Evolutionary conservation across 2,329 filamentous ascomycete genomes (phyloP), one percentile per base, ranked within the genome.

Genomic region (Diplodia corticola): DNA sequence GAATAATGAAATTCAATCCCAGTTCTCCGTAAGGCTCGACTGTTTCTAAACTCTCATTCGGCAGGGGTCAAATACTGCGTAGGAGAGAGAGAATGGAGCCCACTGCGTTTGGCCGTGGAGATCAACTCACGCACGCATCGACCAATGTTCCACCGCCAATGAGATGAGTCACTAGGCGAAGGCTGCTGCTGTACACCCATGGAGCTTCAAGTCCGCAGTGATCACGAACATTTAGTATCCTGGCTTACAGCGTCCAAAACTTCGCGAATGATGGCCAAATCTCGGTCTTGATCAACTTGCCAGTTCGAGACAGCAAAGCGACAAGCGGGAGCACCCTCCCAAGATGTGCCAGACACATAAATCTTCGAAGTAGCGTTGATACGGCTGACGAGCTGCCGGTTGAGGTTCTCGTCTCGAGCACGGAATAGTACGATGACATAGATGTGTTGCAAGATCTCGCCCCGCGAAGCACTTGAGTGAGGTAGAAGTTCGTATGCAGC

Each of bases 241-340:
- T 61, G 49, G 12, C 70, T 61, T 13, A 79, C 70, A n/a, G 77
- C 73, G 26, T 81, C 79, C 71, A 96, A 76, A 3, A 93, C 88
- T 5, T 82, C 79, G 68, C 80, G 84, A 17, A 96, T 85, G n/a
- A 92, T 75, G 22, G 78, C 79, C 67, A 89, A 79, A 74, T 96
- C 93, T 67, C 84, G 83, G 55, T 88, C 82, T 0, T 88, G 83
- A 72, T 93, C 84, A 1, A 91, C 89, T 76, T 86, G 86, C 92
- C 93, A 97, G 73, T 91, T 97, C 46, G 91, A 90, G 49, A 97
- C 87, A 0, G 94, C 93, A 71, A 97, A 86, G n/a, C 94, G 84
- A 68, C 89, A 90, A 9, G 93, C 93, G 66, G 88, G 85, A 66
- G 82, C 80, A 0, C 90, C 91, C 49, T 87, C 82, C 92, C 93